phyloP scores from a whole-genome alignment of 2,329 filamentous ascomycete species.

The Neocatenulostroma microsporum region DNA sequence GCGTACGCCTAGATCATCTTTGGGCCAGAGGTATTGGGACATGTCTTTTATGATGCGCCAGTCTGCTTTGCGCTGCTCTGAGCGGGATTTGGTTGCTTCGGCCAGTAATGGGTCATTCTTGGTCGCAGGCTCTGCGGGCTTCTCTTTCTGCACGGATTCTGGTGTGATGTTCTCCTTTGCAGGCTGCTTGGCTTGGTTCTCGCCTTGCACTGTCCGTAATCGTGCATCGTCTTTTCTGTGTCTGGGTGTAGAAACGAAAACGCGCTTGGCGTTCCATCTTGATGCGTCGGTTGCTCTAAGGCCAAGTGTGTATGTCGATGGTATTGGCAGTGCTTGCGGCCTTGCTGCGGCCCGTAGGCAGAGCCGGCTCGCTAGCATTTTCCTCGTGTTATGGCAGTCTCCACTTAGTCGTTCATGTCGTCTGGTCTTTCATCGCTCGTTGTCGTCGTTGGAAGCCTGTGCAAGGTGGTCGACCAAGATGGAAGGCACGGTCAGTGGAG shows the following conservation, averaged over 20 bases:
- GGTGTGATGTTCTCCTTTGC: slow-evolving; percentile 27
- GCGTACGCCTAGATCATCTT: slow-evolving; percentile 73
- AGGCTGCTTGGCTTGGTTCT: slow-evolving; percentile 20
- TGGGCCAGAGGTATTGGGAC: slow-evolving; percentile 93
- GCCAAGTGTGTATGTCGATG: slow-evolving; percentile 2
- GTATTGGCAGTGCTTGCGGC: slow-evolving; percentile 8
- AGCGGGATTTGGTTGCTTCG: slow-evolving; percentile 58
- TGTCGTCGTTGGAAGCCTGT: no score
- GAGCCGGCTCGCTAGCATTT: slow-evolving; percentile 22
- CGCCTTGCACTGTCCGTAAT: slow-evolving; percentile 19
- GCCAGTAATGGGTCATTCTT: slow-evolving; percentile 53
- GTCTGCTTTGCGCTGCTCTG: slow-evolving; percentile 91
- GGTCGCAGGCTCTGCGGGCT: slow-evolving; percentile 23
- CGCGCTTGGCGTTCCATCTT: slow-evolving; percentile 25
- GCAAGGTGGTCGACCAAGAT: no score
- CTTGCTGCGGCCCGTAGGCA: slow-evolving; percentile 18
- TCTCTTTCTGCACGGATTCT: slow-evolving; percentile 28
- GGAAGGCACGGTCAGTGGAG: no score
- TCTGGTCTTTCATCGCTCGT: no score
- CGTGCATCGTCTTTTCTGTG: slow-evolving; percentile 37
- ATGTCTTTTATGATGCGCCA: slow-evolving; percentile 99
- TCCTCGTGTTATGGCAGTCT: no score
- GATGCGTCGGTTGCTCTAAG: slow-evolving; percentile 6
- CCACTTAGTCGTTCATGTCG: no score
- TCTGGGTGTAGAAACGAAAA: slow-evolving; percentile 38